phyloP scores from a whole-genome alignment of 73 alveolate species.

The Paramecium octaurelia region DNA sequence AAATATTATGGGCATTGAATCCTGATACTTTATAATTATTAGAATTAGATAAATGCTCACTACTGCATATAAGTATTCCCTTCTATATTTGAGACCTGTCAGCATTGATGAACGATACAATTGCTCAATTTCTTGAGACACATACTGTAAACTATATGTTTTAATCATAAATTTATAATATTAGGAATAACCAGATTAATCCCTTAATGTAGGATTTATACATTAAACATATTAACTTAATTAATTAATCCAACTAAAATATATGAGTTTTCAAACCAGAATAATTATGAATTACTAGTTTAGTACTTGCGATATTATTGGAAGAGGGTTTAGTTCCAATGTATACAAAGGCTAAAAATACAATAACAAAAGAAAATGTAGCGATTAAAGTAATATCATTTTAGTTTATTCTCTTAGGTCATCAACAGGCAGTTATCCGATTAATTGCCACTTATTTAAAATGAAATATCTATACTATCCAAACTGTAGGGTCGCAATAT shows the following conservation, averaged over 20 bases:
- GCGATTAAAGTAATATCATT: conserved; percentile 21
- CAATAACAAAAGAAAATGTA: conserved; percentile 4
- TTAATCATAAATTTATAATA: background rate
- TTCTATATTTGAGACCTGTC: background rate
- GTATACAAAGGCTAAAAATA: conserved; percentile 45
- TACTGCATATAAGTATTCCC: background rate
- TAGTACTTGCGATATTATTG: conserved; percentile 36
- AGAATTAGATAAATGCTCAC: background rate
- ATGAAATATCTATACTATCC: conserved; percentile 22
- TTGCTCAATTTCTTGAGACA: background rate
- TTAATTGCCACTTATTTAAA: background rate
- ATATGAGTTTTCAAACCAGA: background rate
- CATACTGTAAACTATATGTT: background rate
- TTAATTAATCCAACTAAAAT: background rate
- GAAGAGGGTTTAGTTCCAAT: conserved; percentile 31
- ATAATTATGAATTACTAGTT: conserved; percentile 25
- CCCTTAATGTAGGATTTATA: background rate
- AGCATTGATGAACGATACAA: background rate
- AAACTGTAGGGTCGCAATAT: background rate
- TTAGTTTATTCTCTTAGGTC: too few relatives aligned
- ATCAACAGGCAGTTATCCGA: background rate
- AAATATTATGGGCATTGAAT: background rate
- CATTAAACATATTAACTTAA: background rate
- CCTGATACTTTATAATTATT: background rate
- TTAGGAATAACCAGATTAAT: background rate